phyloP scores from a whole-genome alignment of 352 stramenopile species.

The Discostella stelligera region DNA sequence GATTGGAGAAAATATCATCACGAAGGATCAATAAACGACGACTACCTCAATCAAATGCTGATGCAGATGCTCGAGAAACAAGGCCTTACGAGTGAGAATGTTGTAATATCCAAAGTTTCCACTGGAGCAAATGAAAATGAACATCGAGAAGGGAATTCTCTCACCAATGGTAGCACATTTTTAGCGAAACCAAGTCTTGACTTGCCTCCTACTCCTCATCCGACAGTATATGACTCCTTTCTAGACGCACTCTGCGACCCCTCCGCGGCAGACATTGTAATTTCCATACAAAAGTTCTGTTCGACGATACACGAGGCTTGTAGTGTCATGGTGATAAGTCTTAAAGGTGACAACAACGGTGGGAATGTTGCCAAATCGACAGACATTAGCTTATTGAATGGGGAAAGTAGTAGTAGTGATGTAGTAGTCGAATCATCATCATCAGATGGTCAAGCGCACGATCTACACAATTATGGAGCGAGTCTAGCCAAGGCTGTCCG shows the following conservation, averaged over 20 bases:
- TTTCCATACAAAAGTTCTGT: slow-evolving; percentile 53
- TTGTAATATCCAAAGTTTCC: slow-evolving; percentile 11
- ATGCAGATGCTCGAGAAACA: slow-evolving; percentile 22
- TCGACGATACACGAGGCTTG: slow-evolving; percentile 47
- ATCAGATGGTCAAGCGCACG: neutral
- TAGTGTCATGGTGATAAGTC: slow-evolving; percentile 28
- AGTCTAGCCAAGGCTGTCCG: slow-evolving; percentile 40
- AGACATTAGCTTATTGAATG: neutral
- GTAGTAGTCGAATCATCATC: neutral
- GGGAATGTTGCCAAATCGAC: neutral
- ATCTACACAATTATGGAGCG: neutral
- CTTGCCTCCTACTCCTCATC: neutral
- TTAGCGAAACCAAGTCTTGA: neutral
- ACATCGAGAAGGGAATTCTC: neutral
- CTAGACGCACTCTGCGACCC: slow-evolving; percentile 37
- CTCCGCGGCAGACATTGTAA: slow-evolving; percentile 36
- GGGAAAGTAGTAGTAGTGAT: neutral
- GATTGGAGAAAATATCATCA: neutral
- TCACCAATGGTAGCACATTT: neutral
- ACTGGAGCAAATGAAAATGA: neutral
- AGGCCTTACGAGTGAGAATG: slow-evolving; percentile 19
- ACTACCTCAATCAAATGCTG: slow-evolving; percentile 19
- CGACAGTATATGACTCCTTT: slow-evolving; percentile 31
- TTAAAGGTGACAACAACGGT: neutral
- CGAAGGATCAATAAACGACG: neutral